Evolutionary conservation across 2,329 filamentous ascomycete genomes (phyloP), one percentile per base, ranked within the genome.

Genomic region (Didymella glomerata): DNA sequence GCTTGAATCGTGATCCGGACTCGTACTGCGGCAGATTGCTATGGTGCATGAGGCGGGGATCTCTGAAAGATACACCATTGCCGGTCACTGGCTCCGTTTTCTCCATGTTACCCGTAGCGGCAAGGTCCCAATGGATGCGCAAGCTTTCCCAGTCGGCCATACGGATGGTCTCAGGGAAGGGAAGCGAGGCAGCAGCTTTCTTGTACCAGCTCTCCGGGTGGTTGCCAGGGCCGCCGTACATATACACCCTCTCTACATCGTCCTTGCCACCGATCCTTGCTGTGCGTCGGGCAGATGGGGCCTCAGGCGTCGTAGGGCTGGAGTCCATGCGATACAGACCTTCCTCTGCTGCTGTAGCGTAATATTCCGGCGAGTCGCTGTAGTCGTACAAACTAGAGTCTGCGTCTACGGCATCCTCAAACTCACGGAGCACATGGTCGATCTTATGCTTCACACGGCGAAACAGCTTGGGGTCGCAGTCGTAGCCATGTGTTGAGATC

Each of bases 141-240:
- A 69, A 51, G 55, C 68, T 73, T 34, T 76, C 74, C 68, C 66
- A 71, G 38, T 67, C 59, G 18, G 69, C 68, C 65, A 74, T 67
- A 38, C 66, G 61, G 10, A 67, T 57, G 0, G 65, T 75, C 52
- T 76, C 69, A 10, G 70, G 69, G 27, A 75, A 74, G 4, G 67
- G 66, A 8, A 76, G 57, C 3, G 62, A 57, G 28, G 64, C 42
- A 22, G 70, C 65, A 30, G 61, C 53, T 3, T 68, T 61, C 9
- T 61, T 61, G 56, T 68, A 53, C 68, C 69, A 73, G 25, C 28
- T 32, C 54, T 75, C 72, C 0, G 40, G 10, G 10, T 69, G 58
- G 49, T 69, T 73, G 2, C 61, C 48, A 0, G 66, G 65, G 4
- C 67, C 70, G 11, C 72, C 73, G 22, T 75, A 75, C 11, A 55